These are phyloP conservation scores for Polychytrium aggregatum DNA, from an alignment of 192 early-diverging fungal species.

Conservation along the genomic window DNA sequence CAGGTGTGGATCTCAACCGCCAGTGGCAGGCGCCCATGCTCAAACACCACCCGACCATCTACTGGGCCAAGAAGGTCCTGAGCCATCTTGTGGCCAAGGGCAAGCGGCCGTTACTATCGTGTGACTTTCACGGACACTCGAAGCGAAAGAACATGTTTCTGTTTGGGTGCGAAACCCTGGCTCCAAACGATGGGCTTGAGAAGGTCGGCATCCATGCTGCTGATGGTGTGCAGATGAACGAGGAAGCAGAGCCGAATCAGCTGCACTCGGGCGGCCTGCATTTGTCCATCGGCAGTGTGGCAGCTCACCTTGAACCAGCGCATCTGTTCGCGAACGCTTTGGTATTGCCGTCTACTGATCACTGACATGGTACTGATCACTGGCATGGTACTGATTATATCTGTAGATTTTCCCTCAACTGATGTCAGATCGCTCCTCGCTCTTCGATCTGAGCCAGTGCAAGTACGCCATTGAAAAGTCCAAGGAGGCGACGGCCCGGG, in stretches of 20 bases:
- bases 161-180: slow-evolving; percentile 35
- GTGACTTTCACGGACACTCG: slow-evolving; percentile 47
- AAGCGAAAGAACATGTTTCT: slow-evolving; percentile 39
- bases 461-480: slow-evolving; percentile 26
- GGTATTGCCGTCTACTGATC: no score
- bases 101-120: slow-evolving; percentile 20
- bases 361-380: no score
- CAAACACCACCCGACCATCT: slow-evolving; percentile 25
- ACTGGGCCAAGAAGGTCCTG: slow-evolving; percentile 33
- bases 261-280: no score
- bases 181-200: slow-evolving; percentile 19
- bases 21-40: slow-evolving; percentile 29
- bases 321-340: no score
- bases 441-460: slow-evolving; percentile 26
- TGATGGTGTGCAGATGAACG: no score
- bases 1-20: slow-evolving; percentile 41
- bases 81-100: slow-evolving; percentile 22
- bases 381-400: no score
- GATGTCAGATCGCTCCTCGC: slow-evolving; percentile 23
- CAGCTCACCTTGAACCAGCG: no score
- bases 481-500: slow-evolving; percentile 37
- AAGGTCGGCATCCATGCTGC: no score
- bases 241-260: no score
- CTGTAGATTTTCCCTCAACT: slow-evolving; percentile 33
- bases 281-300: no score